phyloP scores from a whole-genome alignment of 257 asterid genomes.

The Lavandula angustifolia region DNA sequence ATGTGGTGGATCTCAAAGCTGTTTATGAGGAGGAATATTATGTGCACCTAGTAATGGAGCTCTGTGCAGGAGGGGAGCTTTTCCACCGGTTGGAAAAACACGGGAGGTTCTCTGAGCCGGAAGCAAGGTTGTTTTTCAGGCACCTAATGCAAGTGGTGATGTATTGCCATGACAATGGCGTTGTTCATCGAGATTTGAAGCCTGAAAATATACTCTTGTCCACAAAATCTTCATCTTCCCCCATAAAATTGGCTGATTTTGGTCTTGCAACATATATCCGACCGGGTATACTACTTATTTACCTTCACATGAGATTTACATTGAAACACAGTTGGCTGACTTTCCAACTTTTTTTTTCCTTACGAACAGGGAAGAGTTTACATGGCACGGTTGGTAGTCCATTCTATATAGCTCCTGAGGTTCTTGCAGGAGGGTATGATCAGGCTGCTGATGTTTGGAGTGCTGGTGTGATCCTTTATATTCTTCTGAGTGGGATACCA shows the following conservation, averaged over 20 bases:
- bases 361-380: slow-evolving; percentile 45
- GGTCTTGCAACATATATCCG: slow-evolving; percentile 56
- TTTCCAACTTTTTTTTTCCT: neutral
- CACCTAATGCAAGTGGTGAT: slow-evolving; percentile 55
- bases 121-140: slow-evolving; percentile 44
- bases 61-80: slow-evolving; percentile 78
- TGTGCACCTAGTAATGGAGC: slow-evolving; percentile 74
- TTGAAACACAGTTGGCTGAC: neutral
- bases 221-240: slow-evolving; percentile 40
- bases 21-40: slow-evolving; percentile 67
- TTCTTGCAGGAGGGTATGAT: slow-evolving; percentile 51
- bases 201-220: slow-evolving; percentile 57
- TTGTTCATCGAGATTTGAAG: slow-evolving; percentile 57
- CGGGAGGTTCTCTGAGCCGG: slow-evolving; percentile 47
- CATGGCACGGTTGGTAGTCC: slow-evolving; percentile 65
- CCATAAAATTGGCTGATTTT: slow-evolving; percentile 60
- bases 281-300: slow-evolving; percentile 35
- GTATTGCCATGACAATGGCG: slow-evolving; percentile 55
- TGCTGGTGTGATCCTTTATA: slow-evolving; percentile 64
- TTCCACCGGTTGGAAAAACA: slow-evolving; percentile 52
- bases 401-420: slow-evolving; percentile 66
- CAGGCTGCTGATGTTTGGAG: slow-evolving; percentile 68
- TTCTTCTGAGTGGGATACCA: slow-evolving; percentile 60
- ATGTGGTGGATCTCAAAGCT: slow-evolving; percentile 42
- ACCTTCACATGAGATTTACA: neutral